phyloP scores from a whole-genome alignment of 2,329 filamentous ascomycete species.

The Penicillium oxalicum region DNA sequence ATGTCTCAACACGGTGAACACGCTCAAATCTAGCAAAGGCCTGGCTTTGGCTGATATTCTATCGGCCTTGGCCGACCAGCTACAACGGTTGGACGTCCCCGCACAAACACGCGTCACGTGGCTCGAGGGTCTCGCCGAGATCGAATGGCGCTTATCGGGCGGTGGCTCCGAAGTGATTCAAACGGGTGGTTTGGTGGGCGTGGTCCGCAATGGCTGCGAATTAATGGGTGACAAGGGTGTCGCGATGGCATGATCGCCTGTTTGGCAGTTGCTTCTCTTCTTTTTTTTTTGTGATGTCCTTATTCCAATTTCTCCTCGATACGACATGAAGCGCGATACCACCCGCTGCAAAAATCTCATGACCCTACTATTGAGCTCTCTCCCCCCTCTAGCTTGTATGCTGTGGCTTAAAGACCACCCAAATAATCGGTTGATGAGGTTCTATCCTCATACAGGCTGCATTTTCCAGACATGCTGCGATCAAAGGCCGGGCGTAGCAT shows the following conservation, averaged over 20 bases:
- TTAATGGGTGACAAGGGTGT: slow-evolving; percentile 49
- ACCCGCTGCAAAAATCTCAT: too few species aligned
- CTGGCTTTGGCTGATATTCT: slow-evolving; percentile 91
- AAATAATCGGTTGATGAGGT: too few species aligned
- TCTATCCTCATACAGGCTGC: too few species aligned
- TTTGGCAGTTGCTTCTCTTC: too few species aligned
- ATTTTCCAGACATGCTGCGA: too few species aligned
- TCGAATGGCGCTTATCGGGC: slow-evolving; percentile 84
- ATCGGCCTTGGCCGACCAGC: slow-evolving; percentile 74
- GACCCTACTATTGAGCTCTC: too few species aligned
- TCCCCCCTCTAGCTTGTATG: too few species aligned
- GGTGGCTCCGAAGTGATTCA: slow-evolving; percentile 84
- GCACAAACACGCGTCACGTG: slow-evolving; percentile 83
- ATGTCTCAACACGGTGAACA: slow-evolving; percentile 80
- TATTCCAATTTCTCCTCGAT: too few species aligned
- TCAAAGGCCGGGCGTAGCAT: too few species aligned
- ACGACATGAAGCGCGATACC: too few species aligned
- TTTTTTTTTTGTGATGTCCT: not conserved
- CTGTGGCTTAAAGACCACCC: too few species aligned
- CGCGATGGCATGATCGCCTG: slow-evolving; percentile 7
- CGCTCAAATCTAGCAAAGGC: slow-evolving; percentile 77
- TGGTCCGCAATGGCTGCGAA: slow-evolving; percentile 80
- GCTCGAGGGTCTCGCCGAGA: slow-evolving; percentile 84
- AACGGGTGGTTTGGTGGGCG: slow-evolving; percentile 86
- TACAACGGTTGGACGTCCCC: slow-evolving; percentile 75